phyloP scores from a whole-genome alignment of 202 grass and related monocot species.

The Digitaria exilis region DNA sequence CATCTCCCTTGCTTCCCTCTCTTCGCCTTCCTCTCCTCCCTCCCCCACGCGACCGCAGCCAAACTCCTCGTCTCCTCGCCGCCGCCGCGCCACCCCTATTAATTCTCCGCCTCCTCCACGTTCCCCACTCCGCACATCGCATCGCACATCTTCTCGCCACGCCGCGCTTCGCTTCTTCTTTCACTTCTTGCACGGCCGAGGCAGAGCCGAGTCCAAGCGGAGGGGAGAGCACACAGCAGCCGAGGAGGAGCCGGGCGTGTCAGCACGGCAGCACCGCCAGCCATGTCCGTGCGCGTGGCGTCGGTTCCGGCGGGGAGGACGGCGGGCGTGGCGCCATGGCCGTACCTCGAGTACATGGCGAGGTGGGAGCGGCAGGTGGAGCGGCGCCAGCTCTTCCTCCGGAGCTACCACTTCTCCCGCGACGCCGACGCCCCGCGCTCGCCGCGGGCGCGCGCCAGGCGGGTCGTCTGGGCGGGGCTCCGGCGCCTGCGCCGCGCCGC shows the following conservation, averaged over 20 bases:
- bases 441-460: constrained; percentile 51
- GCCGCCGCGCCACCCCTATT: constrained; percentile 7
- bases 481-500: constrained; percentile 54
- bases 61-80: background rate
- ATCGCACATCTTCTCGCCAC: background rate
- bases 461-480: constrained; percentile 74
- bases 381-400: constrained; percentile 84
- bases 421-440: constrained; percentile 54
- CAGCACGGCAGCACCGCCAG: no score
- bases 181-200: background rate
- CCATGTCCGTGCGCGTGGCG: constrained; percentile 26
- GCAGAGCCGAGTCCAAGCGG: background rate
- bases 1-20: constrained; percentile 18
- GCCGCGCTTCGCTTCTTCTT: background rate
- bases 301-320: background rate
- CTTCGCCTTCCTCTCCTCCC: no score
- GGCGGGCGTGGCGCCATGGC: constrained; percentile 42
- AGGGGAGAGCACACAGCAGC: background rate
- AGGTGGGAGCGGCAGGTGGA: constrained; percentile 84
- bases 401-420: constrained; percentile 92
- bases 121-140: background rate
- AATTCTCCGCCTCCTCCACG: constrained; percentile 25
- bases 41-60: background rate
- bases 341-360: constrained; percentile 71
- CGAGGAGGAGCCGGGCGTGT: background rate